Conservation (phyloP, 345 rosid species). For the Camelina neglecta region DNA sequence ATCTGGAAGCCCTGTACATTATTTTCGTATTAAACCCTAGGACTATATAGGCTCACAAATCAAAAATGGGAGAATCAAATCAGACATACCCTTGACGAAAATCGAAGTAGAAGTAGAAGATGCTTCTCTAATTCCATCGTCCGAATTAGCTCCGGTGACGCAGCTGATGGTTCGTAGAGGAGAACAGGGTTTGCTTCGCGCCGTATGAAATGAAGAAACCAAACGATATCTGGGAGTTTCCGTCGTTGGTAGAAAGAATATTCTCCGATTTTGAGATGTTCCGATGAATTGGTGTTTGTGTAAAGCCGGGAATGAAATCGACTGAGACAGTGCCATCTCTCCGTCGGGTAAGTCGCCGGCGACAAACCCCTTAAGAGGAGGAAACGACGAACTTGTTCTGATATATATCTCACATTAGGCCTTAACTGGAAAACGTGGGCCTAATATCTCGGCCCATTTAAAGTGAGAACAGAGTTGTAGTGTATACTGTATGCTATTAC, state of each 20-base stretch:
- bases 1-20: constrained; percentile 47
- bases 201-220: constrained; percentile 2
- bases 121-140: constrained; percentile 17
- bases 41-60: neutral
- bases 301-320: neutral
- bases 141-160: constrained; percentile 26
- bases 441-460: constrained; percentile 1
- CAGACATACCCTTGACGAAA: constrained; percentile 43
- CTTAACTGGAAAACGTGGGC: neutral
- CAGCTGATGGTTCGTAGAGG: constrained; percentile 38
- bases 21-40: neutral
- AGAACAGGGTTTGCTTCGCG: constrained; percentile 27
- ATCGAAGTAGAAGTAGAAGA: constrained; percentile 28
- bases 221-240: constrained; percentile 24
- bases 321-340: constrained; percentile 49
- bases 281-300: constrained; percentile 1
- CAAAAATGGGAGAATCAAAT: neutral
- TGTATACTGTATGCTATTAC: no score
- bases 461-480: neutral
- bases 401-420: neutral
- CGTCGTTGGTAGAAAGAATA: neutral
- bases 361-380: neutral
- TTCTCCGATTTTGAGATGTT: constrained; percentile 1
- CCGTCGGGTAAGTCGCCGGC: constrained; percentile 25
- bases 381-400: neutral